Evolutionary conservation across 1,284 basidiomycete species (phyloP).

Genomic region (Ustilago esculenta): DNA sequence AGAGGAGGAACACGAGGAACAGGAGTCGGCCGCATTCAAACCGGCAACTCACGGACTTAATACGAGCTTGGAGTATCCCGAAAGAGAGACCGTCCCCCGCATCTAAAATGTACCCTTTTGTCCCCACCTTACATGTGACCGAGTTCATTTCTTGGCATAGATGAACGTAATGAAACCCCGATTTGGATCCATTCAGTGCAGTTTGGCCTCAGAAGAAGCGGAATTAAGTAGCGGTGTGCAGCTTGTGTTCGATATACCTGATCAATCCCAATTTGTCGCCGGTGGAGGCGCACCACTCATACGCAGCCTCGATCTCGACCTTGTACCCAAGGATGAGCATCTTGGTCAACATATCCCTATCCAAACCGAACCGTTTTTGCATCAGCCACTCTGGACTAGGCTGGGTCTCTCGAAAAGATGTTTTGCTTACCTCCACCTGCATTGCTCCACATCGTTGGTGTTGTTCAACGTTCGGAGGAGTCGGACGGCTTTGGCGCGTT

Average conservation of each 20-base stretch:
- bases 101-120: constrained; percentile 1
- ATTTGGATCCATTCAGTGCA: too few relatives aligned
- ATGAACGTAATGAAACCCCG: too few relatives aligned
- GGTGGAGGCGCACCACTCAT: constrained; percentile 1
- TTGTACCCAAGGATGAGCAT: constrained; percentile 51
- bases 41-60: constrained; percentile 2
- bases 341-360: constrained; percentile 22
- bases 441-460: neutral
- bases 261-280: constrained; percentile 1
- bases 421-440: neutral
- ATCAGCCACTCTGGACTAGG: too few relatives aligned
- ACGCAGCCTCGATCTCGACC: constrained; percentile 52
- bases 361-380: too few relatives aligned
- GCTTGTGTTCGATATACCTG: constrained; percentile 22
- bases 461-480: constrained; percentile 12
- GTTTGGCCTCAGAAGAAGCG: too few relatives aligned
- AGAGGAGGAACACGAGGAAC: too few relatives aligned
- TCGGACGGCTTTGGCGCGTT: constrained; percentile 33
- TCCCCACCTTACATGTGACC: neutral
- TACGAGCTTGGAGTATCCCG: constrained; percentile 28
- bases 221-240: too few relatives aligned
- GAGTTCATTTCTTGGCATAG: too few relatives aligned
- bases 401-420: too few relatives aligned
- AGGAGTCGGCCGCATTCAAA: too few relatives aligned
- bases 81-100: constrained; percentile 30